phyloP scores from a whole-genome alignment of 805 yeast species.

The Pichia deserticola region DNA sequence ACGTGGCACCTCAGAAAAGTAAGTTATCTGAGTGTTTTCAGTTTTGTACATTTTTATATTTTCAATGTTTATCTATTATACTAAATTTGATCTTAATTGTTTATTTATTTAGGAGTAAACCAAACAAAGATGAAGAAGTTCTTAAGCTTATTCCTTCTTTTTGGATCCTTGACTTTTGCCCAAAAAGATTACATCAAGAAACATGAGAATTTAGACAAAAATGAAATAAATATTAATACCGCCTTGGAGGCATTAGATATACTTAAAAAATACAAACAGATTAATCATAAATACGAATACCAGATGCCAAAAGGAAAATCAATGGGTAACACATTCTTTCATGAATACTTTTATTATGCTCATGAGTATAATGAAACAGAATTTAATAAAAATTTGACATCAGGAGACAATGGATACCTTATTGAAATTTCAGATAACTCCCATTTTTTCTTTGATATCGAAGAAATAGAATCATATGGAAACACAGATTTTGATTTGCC shows the following conservation, averaged over 20 bases:
- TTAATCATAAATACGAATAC: background rate
- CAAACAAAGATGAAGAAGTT: too few species aligned
- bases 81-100: too few species aligned
- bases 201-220: too few species aligned
- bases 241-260: constrained; percentile 1
- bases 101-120: too few species aligned
- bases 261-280: background rate
- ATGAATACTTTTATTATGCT: constrained; percentile 2
- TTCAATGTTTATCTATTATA: too few species aligned
- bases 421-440: background rate
- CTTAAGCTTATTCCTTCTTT: too few species aligned
- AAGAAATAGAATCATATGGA: constrained; percentile 3
- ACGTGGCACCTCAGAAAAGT: background rate
- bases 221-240: background rate
- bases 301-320: background rate
- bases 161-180: too few species aligned
- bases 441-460: background rate
- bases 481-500: constrained; percentile 3
- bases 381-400: background rate
- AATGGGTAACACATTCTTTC: constrained; percentile 1
- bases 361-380: background rate
- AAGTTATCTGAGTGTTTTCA: too few species aligned
- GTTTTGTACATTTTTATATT: too few species aligned
- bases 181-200: too few species aligned
- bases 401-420: background rate